phyloP scores from a whole-genome alignment of 257 asterid genomes.

The Scutellaria minor region DNA sequence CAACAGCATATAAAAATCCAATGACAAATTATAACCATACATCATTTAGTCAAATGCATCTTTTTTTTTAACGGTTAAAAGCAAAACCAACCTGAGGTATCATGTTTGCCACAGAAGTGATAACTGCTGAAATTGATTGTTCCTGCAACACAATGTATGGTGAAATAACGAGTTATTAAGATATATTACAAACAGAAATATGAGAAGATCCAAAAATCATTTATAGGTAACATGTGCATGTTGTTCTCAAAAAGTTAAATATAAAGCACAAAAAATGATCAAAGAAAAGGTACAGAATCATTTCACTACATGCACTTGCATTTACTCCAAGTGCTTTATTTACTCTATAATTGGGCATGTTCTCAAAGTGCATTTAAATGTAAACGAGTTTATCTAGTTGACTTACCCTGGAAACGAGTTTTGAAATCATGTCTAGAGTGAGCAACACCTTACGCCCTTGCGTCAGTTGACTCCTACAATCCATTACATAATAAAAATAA shows the following conservation, averaged over 20 bases:
- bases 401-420: conserved; percentile 80
- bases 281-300: not conserved
- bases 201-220: not conserved
- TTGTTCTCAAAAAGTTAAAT: conserved; percentile 4
- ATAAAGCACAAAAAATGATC: conserved; percentile 19
- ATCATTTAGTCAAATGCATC: conserved; percentile 18
- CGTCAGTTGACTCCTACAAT: conserved; percentile 82
- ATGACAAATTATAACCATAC: not conserved
- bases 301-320: no score
- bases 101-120: conserved; percentile 91
- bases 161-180: not conserved
- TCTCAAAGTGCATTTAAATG: not conserved
- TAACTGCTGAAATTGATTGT: conserved; percentile 88
- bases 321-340: no score
- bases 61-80: conserved; percentile 15
- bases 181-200: conserved; percentile 15
- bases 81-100: conserved; percentile 87
- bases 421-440: conserved; percentile 82
- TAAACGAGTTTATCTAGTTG: conserved; percentile 28
- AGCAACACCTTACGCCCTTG: conserved; percentile 95
- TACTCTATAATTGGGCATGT: no score
- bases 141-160: conserved; percentile 60
- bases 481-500: conserved; percentile 33
- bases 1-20: not conserved
- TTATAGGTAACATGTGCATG: conserved; percentile 4